These are phyloP conservation scores for Dianthus caryophyllus DNA, from an alignment of 148 eudicot genomes.

Conservation along the genomic window DNA sequence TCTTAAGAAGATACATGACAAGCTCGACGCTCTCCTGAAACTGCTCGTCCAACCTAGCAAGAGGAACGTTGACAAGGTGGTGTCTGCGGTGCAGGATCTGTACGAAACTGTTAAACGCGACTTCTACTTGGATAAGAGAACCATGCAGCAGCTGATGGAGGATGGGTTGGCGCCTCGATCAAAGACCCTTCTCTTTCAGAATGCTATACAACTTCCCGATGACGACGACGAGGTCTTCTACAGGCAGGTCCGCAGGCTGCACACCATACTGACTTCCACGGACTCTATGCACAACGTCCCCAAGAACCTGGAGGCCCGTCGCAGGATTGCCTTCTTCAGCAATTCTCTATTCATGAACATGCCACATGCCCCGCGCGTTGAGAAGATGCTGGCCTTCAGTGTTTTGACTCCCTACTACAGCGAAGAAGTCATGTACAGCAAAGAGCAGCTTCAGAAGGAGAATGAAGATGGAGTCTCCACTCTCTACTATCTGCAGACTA, in stretches of 20 bases:
- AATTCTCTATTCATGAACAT: conserved; percentile 95
- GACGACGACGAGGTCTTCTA: conserved; percentile 50
- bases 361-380: conserved; percentile 91
- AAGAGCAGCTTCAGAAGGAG: conserved; percentile 49
- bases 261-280: conserved; percentile 61
- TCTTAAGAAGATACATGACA: conserved; percentile 65
- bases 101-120: conserved; percentile 72
- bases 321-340: conserved; percentile 82
- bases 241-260: conserved; percentile 69
- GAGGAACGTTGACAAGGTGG: conserved; percentile 40
- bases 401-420: conserved; percentile 91
- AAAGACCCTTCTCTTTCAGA: conserved; percentile 60
- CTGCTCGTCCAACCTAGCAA: conserved; percentile 40
- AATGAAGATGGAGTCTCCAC: conserved; percentile 90
- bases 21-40: conserved; percentile 47
- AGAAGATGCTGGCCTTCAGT: conserved; percentile 90
- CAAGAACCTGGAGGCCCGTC: conserved; percentile 59
- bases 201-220: conserved; percentile 66
- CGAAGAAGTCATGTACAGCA: conserved; percentile 75
- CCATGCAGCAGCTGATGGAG: conserved; percentile 38
- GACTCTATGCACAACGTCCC: conserved; percentile 88
- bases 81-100: conserved; percentile 63
- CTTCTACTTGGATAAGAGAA: conserved; percentile 44
- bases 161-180: conserved; percentile 61
- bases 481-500: conserved; percentile 83